Evolutionary conservation across 1,284 basidiomycete species (phyloP), one percentile per base, ranked within the genome.

Genomic region (Ustilago cynodontis): DNA sequence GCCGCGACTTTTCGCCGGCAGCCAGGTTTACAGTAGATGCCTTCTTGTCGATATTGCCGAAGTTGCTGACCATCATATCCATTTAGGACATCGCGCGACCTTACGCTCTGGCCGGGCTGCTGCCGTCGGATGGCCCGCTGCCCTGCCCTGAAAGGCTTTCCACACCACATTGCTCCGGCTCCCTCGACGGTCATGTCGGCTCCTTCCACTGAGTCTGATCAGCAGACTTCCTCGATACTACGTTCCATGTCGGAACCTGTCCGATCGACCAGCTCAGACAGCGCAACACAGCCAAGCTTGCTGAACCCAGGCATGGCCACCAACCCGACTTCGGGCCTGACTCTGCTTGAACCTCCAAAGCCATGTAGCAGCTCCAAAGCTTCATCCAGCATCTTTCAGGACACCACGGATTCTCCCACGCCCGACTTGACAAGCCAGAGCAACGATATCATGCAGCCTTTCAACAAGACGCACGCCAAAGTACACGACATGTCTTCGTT

Each of bases 381-480:
- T 13, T 45, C 50, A 13, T 60, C 60, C 22, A 60, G 47, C 61
- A 47, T 59, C 26, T 57, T 67, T 35, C 53, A 60, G 28, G 57
- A 60, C 26, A 59, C 65, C 3, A 64, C 65, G 16, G 70, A 72
- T 39, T 56, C 65, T 8, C 47, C 65, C n/a, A 56, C 60, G 39
- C 52, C 65, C 26, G 59, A 61, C 43, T 13, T 63, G 50, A 51
- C 52, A 2, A 59, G 49, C 16, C 63, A 59, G 18, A 45, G 10
- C 52, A n/a, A 24, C 7, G 39, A 59, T 47, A 31, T 61, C 5
- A 28, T 18, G 18, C 54, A 59, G 26, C 72, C 65, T 0, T 11
- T 65, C 58, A 76, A 76, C 61, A 65, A 56, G 51, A 76, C 68
- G 3, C 73, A 76, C 45, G 73, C 73, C 41, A 76, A 76, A 51